Base-by-base conservation (phyloP, 176 grass and related monocot species). In the Ananas comosus region DNA sequence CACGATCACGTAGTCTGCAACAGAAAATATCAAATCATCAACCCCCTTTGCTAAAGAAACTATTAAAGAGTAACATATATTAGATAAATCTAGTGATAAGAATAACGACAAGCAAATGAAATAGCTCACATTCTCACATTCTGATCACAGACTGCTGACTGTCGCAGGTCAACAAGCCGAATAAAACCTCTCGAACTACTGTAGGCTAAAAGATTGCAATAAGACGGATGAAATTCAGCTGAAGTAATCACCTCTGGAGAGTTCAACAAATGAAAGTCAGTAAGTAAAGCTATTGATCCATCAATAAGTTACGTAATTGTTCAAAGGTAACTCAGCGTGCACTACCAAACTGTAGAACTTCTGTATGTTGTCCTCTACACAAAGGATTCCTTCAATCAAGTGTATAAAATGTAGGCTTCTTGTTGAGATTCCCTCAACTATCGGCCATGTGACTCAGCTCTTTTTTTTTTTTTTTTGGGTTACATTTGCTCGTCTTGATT, bases 121-220 rank as follows among this genome's bases (percentile, higher is more conserved):
- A 75, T 12, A 50, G 47, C 74, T 77, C 74, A 77, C 74, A 77
- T 57, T 77, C 18, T 77, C 13, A 65, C 74, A 50, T 69, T 77
- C 65, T 68, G 51, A 28, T 77, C 74, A 27, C 65, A 77, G 14
- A 77, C 29, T 12, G 74, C 74, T 59, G 74, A 77, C 59, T 69
- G 74, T 2, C 74, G 51, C 74, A 77, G 49, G 53, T 77, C 74
- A 8, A 77, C 74, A 27, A 77, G 53, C 11, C 65, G 65, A 19
- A 77, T 69, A 57, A 77, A 68, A 24, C 74, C 74, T 77, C 74
- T 77, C 49, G 74, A 77, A 42, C 74, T 77, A 65, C 64, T 68
- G 51, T 58, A 77, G 53, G 74, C 74, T 77, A 77, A 77, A 11
- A 77, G 65, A 69, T 77, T 77, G 23, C 74, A 77, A 33, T 58